These are phyloP conservation scores for Shiraia sp. DNA, from an alignment of 2,329 filamentous ascomycete genomes.

Conservation along the genomic window DNA sequence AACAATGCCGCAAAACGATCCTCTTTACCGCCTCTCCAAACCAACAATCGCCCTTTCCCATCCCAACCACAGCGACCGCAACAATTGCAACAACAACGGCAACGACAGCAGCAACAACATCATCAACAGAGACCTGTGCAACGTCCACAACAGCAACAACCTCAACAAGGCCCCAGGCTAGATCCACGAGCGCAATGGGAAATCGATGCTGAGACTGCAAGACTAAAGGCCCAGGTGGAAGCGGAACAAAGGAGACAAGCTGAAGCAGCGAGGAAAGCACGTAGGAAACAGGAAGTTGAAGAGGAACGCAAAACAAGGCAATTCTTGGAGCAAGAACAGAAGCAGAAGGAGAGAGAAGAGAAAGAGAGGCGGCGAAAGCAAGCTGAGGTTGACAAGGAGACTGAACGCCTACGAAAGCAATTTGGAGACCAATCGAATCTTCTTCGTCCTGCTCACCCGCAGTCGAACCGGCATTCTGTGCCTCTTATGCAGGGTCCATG, in stretches of 20 bases:
- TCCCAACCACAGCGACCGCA: slow-evolving; percentile 6
- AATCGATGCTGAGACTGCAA: slow-evolving; percentile 55
- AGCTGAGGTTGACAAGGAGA: slow-evolving; percentile 70
- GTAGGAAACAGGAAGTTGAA: slow-evolving; percentile 61
- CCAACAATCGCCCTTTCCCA: slow-evolving; percentile 21
- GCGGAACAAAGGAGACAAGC: slow-evolving; percentile 52
- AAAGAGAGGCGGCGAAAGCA: slow-evolving; percentile 60
- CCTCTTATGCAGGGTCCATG: slow-evolving; percentile 21
- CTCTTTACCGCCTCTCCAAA: slow-evolving; percentile 35
- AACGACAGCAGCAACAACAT: slow-evolving; percentile 6
- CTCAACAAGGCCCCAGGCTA: slow-evolving; percentile 19
- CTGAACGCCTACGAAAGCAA: slow-evolving; percentile 68
- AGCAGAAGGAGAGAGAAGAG: slow-evolving; percentile 69
- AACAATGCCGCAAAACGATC: slow-evolving; percentile 28
- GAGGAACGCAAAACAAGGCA: slow-evolving; percentile 49
- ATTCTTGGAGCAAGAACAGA: slow-evolving; percentile 45
- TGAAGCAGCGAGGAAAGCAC: slow-evolving; percentile 56
- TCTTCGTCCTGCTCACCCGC: slow-evolving; percentile 21
- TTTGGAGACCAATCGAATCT: slow-evolving; percentile 59
- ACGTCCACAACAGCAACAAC: slow-evolving; percentile 3
- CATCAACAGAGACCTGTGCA: too few species aligned
- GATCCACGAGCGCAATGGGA: slow-evolving; percentile 59
- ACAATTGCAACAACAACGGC: slow-evolving; percentile 8
- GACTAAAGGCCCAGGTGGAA: slow-evolving; percentile 50
- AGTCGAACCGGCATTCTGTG: slow-evolving; percentile 27